These are phyloP conservation scores for Datisca glomerata DNA, from an alignment of 306 rosid genomes.

Conservation along the genomic window DNA sequence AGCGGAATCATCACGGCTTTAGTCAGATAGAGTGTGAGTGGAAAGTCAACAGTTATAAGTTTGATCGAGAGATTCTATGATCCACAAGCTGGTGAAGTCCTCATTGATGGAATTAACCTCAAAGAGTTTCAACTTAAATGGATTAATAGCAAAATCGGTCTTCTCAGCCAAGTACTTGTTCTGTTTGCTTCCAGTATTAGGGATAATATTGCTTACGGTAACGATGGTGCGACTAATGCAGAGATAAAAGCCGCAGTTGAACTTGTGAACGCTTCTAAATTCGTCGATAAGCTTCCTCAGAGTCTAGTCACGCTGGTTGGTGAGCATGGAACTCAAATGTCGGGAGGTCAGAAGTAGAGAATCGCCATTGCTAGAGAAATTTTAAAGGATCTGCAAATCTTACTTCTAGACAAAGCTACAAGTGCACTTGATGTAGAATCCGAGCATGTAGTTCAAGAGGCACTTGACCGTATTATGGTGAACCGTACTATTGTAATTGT, in stretches of 20 bases:
- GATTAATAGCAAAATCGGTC: conserved; percentile 62
- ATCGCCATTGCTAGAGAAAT: conserved; percentile 87
- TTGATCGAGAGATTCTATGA: conserved; percentile 73
- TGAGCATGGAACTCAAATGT: conserved; percentile 72
- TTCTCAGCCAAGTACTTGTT: conserved; percentile 72
- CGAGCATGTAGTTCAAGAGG: conserved; percentile 76
- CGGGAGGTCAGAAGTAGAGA: conserved; percentile 90
- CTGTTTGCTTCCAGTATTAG: conserved; percentile 45
- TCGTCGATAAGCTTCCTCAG: conserved; percentile 64
- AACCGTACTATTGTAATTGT: conserved; percentile 66
- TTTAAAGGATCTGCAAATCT: conserved; percentile 66
- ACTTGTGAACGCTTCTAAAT: conserved; percentile 70
- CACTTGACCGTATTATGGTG: conserved; percentile 41
- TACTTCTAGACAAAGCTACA: conserved; percentile 86
- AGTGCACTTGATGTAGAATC: conserved; percentile 81
- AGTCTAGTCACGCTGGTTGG: conserved; percentile 71
- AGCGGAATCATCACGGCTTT: conserved; percentile 60
- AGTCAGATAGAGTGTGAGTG: conserved; percentile 89
- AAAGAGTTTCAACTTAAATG: conserved; percentile 40
- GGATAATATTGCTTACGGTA: conserved; percentile 68
- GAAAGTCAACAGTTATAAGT: conserved; percentile 65
- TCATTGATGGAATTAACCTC: conserved; percentile 57
- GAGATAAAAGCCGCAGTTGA: conserved; percentile 46
- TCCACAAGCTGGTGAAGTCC: conserved; percentile 61
- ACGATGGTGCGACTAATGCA: conserved; percentile 52